Conservation (phyloP, 2,329 filamentous ascomycete species). For the Epichloe glyceriae region DNA sequence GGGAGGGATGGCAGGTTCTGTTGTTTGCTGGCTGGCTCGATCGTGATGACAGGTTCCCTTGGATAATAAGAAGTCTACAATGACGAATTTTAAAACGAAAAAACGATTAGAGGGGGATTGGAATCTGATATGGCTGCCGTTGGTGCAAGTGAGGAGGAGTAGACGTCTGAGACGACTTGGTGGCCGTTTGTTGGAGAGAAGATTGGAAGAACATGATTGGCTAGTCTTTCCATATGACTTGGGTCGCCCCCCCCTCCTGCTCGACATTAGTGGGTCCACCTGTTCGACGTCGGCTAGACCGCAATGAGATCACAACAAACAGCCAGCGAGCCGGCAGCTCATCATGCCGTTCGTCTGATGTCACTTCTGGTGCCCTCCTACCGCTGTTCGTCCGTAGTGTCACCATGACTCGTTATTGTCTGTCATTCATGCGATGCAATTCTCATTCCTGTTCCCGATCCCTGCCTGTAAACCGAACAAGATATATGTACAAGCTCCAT, state of each 20-base stretch:
- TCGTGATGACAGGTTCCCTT: too few species aligned
- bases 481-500: slow-evolving; percentile 29
- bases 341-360: neutral
- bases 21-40: too few species aligned
- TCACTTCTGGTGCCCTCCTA: neutral
- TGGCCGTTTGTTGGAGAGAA: neutral
- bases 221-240: neutral
- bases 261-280: neutral
- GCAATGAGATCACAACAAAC: neutral
- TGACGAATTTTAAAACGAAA: too few species aligned
- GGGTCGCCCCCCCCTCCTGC: too few species aligned
- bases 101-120: too few species aligned
- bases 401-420: neutral
- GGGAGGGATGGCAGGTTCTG: too few species aligned
- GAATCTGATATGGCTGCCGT: neutral
- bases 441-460: slow-evolving; percentile 18
- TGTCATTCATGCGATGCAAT: slow-evolving; percentile 15
- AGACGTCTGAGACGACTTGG: neutral
- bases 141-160: neutral
- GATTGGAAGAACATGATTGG: neutral
- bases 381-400: neutral
- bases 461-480: slow-evolving; percentile 22
- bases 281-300: neutral
- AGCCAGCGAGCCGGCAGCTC: too few species aligned
- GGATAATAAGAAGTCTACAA: too few species aligned